phyloP scores from a whole-genome alignment of 1,284 basidiomycete genomes.

The Acaromyces ingoldii region DNA sequence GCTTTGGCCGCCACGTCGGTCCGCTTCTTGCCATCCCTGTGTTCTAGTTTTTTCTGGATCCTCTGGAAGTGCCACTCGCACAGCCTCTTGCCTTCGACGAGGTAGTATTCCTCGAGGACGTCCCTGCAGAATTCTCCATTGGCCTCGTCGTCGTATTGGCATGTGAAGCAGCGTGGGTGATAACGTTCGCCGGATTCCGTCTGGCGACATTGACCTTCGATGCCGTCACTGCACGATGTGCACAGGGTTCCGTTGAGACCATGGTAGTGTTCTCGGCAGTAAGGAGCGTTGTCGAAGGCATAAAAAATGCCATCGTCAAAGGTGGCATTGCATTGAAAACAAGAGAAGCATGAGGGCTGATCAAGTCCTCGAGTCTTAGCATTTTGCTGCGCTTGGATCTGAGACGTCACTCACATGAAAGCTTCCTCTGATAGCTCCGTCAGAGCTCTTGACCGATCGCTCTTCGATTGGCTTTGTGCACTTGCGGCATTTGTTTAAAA shows the following conservation, averaged over 20 bases:
- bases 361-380: not conserved
- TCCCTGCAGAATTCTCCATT: constrained; percentile 13
- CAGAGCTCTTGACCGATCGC: constrained; percentile 34
- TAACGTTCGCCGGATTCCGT: constrained; percentile 34
- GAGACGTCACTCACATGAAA: constrained; percentile 17
- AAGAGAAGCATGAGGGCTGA: constrained; percentile 27
- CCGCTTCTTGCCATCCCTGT: constrained; percentile 17
- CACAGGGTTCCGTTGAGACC: constrained; percentile 33
- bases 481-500: constrained; percentile 38
- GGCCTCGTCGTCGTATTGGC: constrained; percentile 20
- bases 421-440: constrained; percentile 34
- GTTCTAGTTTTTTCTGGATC: constrained; percentile 15
- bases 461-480: constrained; percentile 28
- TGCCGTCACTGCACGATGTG: constrained; percentile 26
- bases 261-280: constrained; percentile 36
- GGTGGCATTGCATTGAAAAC: constrained; percentile 28
- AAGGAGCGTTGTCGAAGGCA: constrained; percentile 35
- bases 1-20: too few species aligned
- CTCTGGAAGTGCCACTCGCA: constrained; percentile 33
- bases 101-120: constrained; percentile 22
- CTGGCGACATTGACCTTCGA: constrained; percentile 39
- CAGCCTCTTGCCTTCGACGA: constrained; percentile 22
- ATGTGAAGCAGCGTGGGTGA: constrained; percentile 33
- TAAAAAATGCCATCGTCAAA: constrained; percentile 37
- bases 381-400: not conserved